Percentiles rank a stretch among this genome's conserved stretches.
phyloP scores from a whole-genome alignment of 202 grass and related monocot species.

The Setaria viridis region DNA sequence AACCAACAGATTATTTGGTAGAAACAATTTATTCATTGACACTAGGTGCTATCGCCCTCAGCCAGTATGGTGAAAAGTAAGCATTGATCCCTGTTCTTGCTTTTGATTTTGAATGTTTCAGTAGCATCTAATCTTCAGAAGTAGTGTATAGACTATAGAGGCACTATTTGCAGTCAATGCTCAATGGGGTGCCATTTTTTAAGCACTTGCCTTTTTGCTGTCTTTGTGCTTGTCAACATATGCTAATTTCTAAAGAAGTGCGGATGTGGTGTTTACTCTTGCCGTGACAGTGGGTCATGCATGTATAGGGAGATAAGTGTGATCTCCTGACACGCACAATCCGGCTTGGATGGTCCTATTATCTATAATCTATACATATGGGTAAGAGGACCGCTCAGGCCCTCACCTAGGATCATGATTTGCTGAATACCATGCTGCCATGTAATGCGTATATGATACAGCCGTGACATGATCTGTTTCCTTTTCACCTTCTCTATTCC shows the following conservation, averaged over 20 bases:
- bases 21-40: constrained; percentile 75
- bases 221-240: constrained; percentile 11
- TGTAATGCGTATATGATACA: not conserved
- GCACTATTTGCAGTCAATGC: constrained; percentile 17
- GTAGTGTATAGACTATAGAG: constrained; percentile 16
- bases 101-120: constrained; percentile 25
- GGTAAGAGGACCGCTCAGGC: not conserved
- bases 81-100: constrained; percentile 28
- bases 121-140: not conserved
- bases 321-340: not conserved
- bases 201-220: constrained; percentile 12
- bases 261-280: constrained; percentile 3
- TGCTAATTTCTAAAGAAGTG: constrained; percentile 26
- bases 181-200: constrained; percentile 29
- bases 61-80: constrained; percentile 71
- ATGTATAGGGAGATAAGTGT: not conserved
- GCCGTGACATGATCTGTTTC: not conserved
- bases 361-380: not conserved
- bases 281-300: not conserved
- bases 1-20: constrained; percentile 54
- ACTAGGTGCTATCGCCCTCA: constrained; percentile 64
- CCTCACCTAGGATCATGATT: not conserved
- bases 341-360: not conserved
- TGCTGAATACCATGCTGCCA: not conserved
- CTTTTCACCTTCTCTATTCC: not conserved